Base-by-base conservation (phyloP, 2,329 filamentous ascomycete species). In the Xylaria arbuscula region DNA sequence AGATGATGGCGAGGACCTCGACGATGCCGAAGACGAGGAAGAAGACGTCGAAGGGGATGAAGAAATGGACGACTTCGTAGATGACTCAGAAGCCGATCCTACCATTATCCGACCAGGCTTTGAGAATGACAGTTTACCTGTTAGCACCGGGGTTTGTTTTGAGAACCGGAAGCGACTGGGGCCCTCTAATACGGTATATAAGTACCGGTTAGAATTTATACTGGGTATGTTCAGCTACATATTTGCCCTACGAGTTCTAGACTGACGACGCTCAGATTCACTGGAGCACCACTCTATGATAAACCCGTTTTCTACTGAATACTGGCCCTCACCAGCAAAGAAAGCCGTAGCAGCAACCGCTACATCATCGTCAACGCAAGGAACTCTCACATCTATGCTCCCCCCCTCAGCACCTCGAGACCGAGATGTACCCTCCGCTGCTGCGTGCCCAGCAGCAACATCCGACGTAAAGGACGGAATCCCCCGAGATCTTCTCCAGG, bases 31-130 rank as follows among this genome's bases (percentile, higher is more conserved):
- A 36, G 91, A 91, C 32, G 91, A 92, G 51, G 89, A 92, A 58
- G 86, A 93, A 2, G 89, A 89, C 15, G 86, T 90, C 2, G 83
- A 90, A 32, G 90, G 92, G 22, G 90, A 92, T 17, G 92, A 93
- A 70, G 94, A 97, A 68, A 92, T 97, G 90, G 93, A 93, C 3
- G 94, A 90, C 19, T 98, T 98, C 76, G 84, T 98, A 1, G 94
- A 97, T 73, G 93, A 97, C 74, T 93, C 93, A 6, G 93, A 97
- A 62, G 93, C 96, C 69, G 76, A 71, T 28, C 66, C 72, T 22
- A 69, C 74, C 19, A 66, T 72, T 10, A 62, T 62, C 24, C 76
- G 77, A 24, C 79, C 76, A 87, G 82, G 68, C 81, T 80, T 77
- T 83, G 80, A 71, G 84, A 78, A 86, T 87, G 83, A 82, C 87